A percentile compares a stretch with the other conserved stretches of the same genome.
phyloP scores from a whole-genome alignment of 768 basidiomycete genomes.

The Trametes gibbosa region DNA sequence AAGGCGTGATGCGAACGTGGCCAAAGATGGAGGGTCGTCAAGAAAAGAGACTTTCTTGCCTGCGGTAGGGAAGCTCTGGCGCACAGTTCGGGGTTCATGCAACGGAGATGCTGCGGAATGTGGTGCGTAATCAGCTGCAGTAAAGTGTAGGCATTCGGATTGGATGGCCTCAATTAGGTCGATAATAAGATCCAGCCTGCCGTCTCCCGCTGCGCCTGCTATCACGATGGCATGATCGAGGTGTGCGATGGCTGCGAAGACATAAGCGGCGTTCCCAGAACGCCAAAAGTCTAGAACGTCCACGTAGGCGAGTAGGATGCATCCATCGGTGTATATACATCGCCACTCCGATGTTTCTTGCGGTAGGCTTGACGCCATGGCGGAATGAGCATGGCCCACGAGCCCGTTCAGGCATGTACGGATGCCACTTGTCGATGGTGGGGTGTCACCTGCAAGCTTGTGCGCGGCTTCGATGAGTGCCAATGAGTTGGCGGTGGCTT shows the following conservation, averaged over 20 bases:
- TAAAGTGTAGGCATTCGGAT: slow-evolving; percentile 23
- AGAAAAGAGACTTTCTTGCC: slow-evolving; percentile 38
- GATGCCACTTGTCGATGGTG: not conserved
- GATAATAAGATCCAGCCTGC: slow-evolving; percentile 59
- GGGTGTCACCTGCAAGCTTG: not conserved
- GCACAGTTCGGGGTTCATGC: not conserved
- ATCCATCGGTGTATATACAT: slow-evolving; percentile 73
- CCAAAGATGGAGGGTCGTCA: slow-evolving; percentile 52
- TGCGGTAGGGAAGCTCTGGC: slow-evolving; percentile 3
- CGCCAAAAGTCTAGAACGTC: slow-evolving; percentile 22
- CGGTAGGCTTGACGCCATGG: slow-evolving; percentile 43
- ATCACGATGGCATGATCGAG: slow-evolving; percentile 84
- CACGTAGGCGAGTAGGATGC: slow-evolving; percentile 53
- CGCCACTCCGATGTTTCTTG: slow-evolving; percentile 50
- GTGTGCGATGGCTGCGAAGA: slow-evolving; percentile 47
- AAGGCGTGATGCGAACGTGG: slow-evolving; percentile 41
- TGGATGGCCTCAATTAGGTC: slow-evolving; percentile 65
- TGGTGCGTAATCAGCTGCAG: not conserved
- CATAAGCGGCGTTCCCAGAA: slow-evolving; percentile 22
- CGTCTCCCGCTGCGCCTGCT: slow-evolving; percentile 69
- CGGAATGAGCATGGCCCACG: slow-evolving; percentile 45
- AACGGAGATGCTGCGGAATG: not conserved
- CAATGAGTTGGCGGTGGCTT: not conserved
- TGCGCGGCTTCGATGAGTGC: not conserved
- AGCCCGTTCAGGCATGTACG: slow-evolving; percentile 38